These are phyloP conservation scores for Cladophialophora chaetospira DNA, from an alignment of 2,329 filamentous ascomycete species.

Conservation along the genomic window DNA sequence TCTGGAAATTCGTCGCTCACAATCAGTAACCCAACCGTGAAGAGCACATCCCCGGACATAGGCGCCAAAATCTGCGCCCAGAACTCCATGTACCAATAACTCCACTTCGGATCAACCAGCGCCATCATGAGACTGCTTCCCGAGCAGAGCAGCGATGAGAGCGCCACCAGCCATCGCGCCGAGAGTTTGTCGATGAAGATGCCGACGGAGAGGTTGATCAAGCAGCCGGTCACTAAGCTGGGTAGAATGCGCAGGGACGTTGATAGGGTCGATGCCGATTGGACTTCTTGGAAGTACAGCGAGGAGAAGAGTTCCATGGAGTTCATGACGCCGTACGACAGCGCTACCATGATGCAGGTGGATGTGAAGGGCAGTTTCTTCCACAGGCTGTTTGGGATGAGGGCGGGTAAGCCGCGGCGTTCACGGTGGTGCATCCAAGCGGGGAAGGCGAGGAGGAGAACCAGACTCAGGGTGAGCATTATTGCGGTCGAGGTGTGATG, in stretches of 20 bases:
- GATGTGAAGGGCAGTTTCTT: neutral
- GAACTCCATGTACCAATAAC: slow-evolving; percentile 56
- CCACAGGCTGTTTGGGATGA: neutral
- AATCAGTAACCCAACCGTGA: slow-evolving; percentile 57
- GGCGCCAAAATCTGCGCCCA: slow-evolving; percentile 38
- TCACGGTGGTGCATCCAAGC: neutral
- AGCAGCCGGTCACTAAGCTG: neutral
- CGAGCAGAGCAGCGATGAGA: slow-evolving; percentile 34
- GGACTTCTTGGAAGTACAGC: slow-evolving; percentile 50
- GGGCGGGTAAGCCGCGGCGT: too few relatives aligned
- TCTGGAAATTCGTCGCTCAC: slow-evolving; percentile 58
- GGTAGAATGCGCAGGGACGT: neutral
- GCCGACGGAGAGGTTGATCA: neutral
- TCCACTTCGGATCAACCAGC: slow-evolving; percentile 49
- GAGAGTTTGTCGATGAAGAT: neutral
- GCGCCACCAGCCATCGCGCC: neutral
- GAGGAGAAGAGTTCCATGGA: slow-evolving; percentile 52
- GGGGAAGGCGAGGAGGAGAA: neutral
- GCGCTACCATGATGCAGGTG: slow-evolving; percentile 51
- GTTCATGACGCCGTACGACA: slow-evolving; percentile 52
- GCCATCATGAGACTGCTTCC: slow-evolving; percentile 59
- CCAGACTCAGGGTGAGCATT: neutral
- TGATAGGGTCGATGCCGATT: neutral
- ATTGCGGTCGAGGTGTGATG: neutral
- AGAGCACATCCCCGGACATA: slow-evolving; percentile 43